phyloP scores from a whole-genome alignment of 306 rosid species.

The Cucumis cinereus region DNA sequence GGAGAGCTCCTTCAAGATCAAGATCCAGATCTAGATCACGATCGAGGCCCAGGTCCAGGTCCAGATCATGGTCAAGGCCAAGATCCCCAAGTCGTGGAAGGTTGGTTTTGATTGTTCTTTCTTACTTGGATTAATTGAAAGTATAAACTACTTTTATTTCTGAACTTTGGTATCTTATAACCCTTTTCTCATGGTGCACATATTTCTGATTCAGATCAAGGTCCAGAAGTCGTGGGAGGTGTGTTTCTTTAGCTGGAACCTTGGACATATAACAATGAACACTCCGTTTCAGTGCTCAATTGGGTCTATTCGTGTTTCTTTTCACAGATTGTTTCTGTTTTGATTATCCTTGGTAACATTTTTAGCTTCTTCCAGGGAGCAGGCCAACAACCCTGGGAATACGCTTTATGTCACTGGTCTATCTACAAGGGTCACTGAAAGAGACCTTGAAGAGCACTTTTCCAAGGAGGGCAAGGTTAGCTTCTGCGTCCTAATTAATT shows the following conservation, averaged over 20 bases:
- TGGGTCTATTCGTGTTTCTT: not conserved
- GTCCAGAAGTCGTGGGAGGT: conserved; percentile 82
- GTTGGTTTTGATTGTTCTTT: conserved; percentile 29
- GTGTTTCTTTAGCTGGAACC: conserved; percentile 10
- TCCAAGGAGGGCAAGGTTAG: conserved; percentile 87
- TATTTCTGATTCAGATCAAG: conserved; percentile 46
- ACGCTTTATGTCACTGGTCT: conserved; percentile 94
- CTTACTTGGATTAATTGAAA: conserved; percentile 9
- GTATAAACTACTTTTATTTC: not conserved
- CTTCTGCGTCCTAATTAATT: not conserved
- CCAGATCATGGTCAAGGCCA: conserved; percentile 53
- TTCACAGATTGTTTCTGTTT: conserved; percentile 3
- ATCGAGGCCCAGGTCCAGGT: conserved; percentile 40
- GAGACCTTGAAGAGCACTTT: conserved; percentile 84
- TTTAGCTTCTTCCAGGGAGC: conserved; percentile 25
- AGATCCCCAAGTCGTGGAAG: conserved; percentile 90
- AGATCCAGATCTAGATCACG: conserved; percentile 48
- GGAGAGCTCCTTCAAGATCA: conserved; percentile 60
- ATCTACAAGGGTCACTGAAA: conserved; percentile 81
- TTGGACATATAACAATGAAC: not conserved
- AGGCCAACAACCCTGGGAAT: conserved; percentile 47
- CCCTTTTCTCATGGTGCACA: not conserved
- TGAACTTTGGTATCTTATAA: not conserved
- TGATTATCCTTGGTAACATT: conserved; percentile 7
- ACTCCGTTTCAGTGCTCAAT: not conserved